Evolutionary conservation across 768 basidiomycete species (phyloP), one percentile per base, ranked within the genome.

Genomic region (Termitomyces sp.): DNA sequence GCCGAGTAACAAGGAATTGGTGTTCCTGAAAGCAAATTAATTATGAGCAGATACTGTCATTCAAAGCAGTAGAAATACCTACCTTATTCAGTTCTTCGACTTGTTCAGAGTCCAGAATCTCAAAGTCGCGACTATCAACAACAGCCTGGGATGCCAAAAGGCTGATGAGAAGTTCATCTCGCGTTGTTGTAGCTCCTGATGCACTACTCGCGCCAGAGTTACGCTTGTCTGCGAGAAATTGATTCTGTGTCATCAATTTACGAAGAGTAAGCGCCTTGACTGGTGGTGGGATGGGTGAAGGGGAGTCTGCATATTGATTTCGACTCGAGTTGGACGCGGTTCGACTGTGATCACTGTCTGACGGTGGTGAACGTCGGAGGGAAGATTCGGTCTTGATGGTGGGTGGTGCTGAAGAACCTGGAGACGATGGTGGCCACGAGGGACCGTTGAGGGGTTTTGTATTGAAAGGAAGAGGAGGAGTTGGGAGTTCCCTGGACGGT

Each of bases 61-160:
- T 32, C 44, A 52, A 57, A 29, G 57, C 25, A 46, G 15, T 44
- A 22, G 39, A n/a, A n/a, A n/a, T n/a, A n/a, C 23, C 38, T 54
- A 76, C 80, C 73, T 79, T 80, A 69, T 77, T 78, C 43, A 79
- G 66, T 36, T 76, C 76, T 51, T 79, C 81, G 20, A 81, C 75
- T 55, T 80, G 76, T 60, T 75, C 75, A 9, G 68, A 76, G 39
- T 79, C 82, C 41, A 95, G 75, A 20, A 97, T 86, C 50, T 87
- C 84, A 65, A 83, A 91, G 42, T 84, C 83, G 29, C 89, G 84
- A 63, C 91, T 91, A 63, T 98, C 94, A n/a, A 98, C 86, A 39
- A 91, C 83, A 5, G 96, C 96, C 70, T 98, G 94, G 52, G 94
- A 94, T 39, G 94, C 90, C 59, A 98, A 74, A 38, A 99, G 79